These are phyloP conservation scores for Davidsoniella virescens DNA, from an alignment of 2,329 filamentous ascomycete genomes.

Conservation along the genomic window DNA sequence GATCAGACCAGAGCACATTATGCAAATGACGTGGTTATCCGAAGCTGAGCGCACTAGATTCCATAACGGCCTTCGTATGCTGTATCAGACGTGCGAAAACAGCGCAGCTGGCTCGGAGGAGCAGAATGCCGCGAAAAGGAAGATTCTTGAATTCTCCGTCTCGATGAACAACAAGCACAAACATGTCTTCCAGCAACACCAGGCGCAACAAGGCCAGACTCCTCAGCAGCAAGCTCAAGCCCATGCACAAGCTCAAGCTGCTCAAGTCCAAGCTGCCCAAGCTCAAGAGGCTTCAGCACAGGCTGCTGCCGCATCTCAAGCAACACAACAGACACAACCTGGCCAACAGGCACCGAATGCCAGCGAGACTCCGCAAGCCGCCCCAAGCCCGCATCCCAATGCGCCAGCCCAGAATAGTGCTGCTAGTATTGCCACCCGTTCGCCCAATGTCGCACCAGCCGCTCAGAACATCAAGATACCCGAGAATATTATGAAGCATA, in stretches of 20 bases:
- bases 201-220: conserved; percentile 21
- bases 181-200: conserved; percentile 16
- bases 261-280: conserved; percentile 15
- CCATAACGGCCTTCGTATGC: conserved; percentile 34
- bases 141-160: conserved; percentile 43
- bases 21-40: conserved; percentile 31
- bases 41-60: conserved; percentile 42
- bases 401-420: conserved; percentile 13
- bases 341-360: conserved; percentile 10
- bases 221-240: conserved; percentile 15
- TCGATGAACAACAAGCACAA: conserved; percentile 33
- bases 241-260: conserved; percentile 11
- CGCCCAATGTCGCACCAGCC: conserved; percentile 14
- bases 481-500: conserved; percentile 29
- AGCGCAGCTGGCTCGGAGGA: conserved; percentile 30
- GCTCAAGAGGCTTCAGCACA: conserved; percentile 5
- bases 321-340: conserved; percentile 13
- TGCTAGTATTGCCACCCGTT: conserved; percentile 15
- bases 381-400: not conserved
- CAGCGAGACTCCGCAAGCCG: conserved; percentile 3
- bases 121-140: conserved; percentile 35
- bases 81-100: conserved; percentile 38
- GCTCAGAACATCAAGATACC: conserved; percentile 23
- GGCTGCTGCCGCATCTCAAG: conserved; percentile 8
- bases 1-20: conserved; percentile 36